phyloP scores from a whole-genome alignment of 2,329 filamentous ascomycete genomes.

The Colletotrichum zoysiae region DNA sequence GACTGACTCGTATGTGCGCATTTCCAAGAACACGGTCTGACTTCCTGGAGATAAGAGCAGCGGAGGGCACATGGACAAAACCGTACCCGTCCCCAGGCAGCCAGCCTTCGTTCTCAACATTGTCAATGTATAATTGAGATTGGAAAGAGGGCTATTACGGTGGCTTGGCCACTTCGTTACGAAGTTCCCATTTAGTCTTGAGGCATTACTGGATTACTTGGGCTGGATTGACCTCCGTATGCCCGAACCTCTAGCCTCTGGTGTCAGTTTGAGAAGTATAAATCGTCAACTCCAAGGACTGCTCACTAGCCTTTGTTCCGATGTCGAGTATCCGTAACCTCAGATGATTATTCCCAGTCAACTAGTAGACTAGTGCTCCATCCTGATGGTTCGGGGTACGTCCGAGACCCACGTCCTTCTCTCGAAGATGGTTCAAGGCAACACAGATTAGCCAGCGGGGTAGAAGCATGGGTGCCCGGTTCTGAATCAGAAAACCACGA shows the following conservation, averaged over 20 bases:
- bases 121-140: conserved; percentile 73
- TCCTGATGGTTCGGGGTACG: conserved; percentile 44
- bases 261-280: not conserved
- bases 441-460: not conserved
- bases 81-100: conserved; percentile 65
- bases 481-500: not conserved
- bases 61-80: conserved; percentile 65
- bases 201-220: not conserved
- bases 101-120: conserved; percentile 70
- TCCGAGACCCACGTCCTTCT: not conserved
- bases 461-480: conserved; percentile 3
- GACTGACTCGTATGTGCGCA: conserved; percentile 49
- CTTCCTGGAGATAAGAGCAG: conserved; percentile 65
- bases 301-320: conserved; percentile 62
- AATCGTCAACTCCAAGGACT: not conserved
- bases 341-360: conserved; percentile 55
- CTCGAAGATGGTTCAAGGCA: conserved; percentile 1
- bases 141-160: conserved; percentile 56
- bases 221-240: conserved; percentile 56
- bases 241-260: conserved; percentile 61
- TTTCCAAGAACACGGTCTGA: conserved; percentile 60
- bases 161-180: conserved; percentile 60
- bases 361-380: conserved; percentile 56
- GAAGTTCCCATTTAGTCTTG: not conserved
- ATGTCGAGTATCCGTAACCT: conserved; percentile 61